Conservation (phyloP, 306 rosid genomes). For the Sesbania bispinosa region DNA sequence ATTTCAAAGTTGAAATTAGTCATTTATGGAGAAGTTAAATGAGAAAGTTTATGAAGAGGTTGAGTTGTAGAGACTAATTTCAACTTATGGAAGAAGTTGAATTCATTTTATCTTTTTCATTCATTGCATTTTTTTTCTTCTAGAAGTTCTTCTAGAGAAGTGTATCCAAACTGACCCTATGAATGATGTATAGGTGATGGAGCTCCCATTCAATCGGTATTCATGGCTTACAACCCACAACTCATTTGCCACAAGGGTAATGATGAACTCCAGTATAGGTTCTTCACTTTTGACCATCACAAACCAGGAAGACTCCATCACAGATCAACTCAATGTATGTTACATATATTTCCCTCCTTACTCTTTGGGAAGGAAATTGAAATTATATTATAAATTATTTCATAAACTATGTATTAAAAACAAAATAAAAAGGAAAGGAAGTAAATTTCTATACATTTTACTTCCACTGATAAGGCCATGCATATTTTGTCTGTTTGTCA, state of each 20-base stretch:
- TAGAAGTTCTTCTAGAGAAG: no score
- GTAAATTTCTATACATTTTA: neutral
- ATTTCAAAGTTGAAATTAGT: no score
- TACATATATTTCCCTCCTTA: neutral
- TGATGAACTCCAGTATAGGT: neutral
- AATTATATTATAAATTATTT: neutral
- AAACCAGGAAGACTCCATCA: conserved; percentile 30
- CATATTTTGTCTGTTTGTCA: neutral
- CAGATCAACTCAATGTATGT: conserved; percentile 28
- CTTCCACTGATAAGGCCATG: neutral
- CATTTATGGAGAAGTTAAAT: no score
- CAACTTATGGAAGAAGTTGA: no score
- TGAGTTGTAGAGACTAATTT: no score
- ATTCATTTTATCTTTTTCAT: no score
- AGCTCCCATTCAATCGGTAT: conserved; percentile 28
- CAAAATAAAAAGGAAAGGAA: neutral
- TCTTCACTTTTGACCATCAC: neutral
- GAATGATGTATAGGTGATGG: conserved; percentile 21
- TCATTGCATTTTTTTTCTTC: no score
- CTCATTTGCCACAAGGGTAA: conserved; percentile 12
- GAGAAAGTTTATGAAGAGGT: no score
- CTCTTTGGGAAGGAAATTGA: neutral
- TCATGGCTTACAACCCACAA: conserved; percentile 40
- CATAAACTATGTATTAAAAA: neutral
- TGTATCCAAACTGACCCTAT: no score